Conservation (phyloP, 257 asterid species). For the Jaltomata sinuosa region DNA sequence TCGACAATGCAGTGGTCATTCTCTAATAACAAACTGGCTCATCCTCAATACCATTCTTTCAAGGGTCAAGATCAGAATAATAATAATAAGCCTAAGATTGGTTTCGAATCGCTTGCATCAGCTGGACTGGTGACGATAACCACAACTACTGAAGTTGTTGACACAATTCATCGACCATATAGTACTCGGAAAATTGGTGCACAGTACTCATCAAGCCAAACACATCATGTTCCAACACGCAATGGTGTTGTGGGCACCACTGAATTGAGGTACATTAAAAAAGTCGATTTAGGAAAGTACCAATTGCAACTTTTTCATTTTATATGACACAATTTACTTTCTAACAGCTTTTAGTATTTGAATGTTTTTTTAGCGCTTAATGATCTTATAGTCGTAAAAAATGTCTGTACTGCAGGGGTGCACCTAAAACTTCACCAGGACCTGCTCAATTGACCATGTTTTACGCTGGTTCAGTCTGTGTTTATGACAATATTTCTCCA, state of each 20-base stretch:
- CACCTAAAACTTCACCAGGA: conserved; percentile 18
- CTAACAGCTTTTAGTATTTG: too few species aligned
- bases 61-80: conserved; percentile 1
- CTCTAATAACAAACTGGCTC: conserved; percentile 35
- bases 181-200: conserved; percentile 16
- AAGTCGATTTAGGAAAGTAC: background rate
- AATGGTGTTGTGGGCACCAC: conserved; percentile 45
- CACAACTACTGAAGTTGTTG: conserved; percentile 28
- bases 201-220: conserved; percentile 6
- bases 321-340: background rate
- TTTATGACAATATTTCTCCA: conserved; percentile 39
- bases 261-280: conserved; percentile 28
- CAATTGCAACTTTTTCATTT: background rate
- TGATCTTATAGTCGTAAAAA: background rate
- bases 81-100: conserved; percentile 36
- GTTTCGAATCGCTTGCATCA: conserved; percentile 58
- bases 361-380: too few species aligned
- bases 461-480: conserved; percentile 53
- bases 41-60: conserved; percentile 42
- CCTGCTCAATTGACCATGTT: conserved; percentile 66
- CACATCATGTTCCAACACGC: conserved; percentile 8
- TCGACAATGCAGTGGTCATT: conserved; percentile 57
- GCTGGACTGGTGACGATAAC: conserved; percentile 49
- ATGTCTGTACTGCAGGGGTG: conserved; percentile 15
- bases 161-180: conserved; percentile 21